Evolutionary conservation across 2,329 filamentous ascomycete species (phyloP), one percentile per base, ranked within the genome.

Genomic region (Ophiosphaerella herpotricha): DNA sequence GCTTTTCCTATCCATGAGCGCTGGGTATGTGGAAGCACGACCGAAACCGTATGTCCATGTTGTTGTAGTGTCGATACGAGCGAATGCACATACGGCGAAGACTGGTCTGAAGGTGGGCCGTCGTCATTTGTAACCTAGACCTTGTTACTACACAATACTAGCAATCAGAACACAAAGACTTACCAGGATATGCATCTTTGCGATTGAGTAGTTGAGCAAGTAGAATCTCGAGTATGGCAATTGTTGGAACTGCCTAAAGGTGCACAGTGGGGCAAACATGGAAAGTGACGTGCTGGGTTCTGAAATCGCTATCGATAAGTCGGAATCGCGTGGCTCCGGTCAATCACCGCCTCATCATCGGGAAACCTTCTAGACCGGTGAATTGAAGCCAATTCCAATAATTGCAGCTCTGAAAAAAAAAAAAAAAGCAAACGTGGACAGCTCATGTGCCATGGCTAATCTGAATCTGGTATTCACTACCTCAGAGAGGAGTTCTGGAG

Each of bases 1-100:
- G 94, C 94, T 79, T 99, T 99, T 64, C 92, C 92, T 66, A 99
- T 97, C 94, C 94, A 99, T 48, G 91, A 96, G 55, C 93, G 86
- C 76, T 99, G 94, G 6, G 87, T 87, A 72, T 97, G 85, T 1
- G 94, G 94, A 12, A 99, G 84, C 57, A 94, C 88, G 42, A 99
- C 92, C 7, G 91, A 96, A 53, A 97, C 90, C n/a, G 78, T 81
- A 75, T 97, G 93, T 7, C 91, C 91, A 29, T 87, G 85, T 48
- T 80, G 75, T 62, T 79, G 76, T 23, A 81, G 72, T 11, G 73
- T 70, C 16, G 73, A 70, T 14, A 80, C 75, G 33, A 73, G 56
- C 32, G 77, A 75, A 46, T 79, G 74, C 44, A 81, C 71, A 55
- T 81, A 81, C 5, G 78, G 78, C 1, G 77, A 79, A 32, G 77